A percentile compares a stretch with the other conserved stretches of the same genome.
Evolutionary conservation across 495 filamentous ascomycete species (phyloP).

Genomic region (Podospora anserina): DNA sequence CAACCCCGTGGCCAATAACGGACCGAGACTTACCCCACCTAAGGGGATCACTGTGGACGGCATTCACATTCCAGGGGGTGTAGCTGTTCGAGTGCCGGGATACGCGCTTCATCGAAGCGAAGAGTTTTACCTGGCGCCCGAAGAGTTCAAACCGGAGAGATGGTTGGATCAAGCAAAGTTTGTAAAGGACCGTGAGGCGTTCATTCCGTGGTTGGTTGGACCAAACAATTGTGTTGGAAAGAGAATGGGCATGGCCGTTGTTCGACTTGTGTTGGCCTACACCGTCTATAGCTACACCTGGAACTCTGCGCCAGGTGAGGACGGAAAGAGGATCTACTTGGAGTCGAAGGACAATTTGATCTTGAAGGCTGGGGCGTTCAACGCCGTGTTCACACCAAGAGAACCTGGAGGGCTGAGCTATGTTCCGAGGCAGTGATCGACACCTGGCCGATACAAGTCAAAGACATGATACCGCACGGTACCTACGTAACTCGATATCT

Average conservation of each 20-base stretch:
- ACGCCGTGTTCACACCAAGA: slow-evolving; percentile 19
- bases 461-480: too few species aligned
- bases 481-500: too few species aligned
- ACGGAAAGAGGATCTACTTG: slow-evolving; percentile 20
- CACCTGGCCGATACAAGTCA: too few species aligned
- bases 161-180: slow-evolving; percentile 47
- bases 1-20: slow-evolving; percentile 47
- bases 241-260: slow-evolving; percentile 30
- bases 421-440: too few species aligned
- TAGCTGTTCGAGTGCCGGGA: slow-evolving; percentile 41
- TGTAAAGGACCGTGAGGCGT: slow-evolving; percentile 45
- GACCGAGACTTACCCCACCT: slow-evolving; percentile 43
- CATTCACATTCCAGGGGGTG: slow-evolving; percentile 42
- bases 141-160: slow-evolving; percentile 46
- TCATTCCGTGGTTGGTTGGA: slow-evolving; percentile 48
- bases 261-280: slow-evolving; percentile 28
- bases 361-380: slow-evolving; percentile 18
- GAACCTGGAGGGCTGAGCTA: background rate
- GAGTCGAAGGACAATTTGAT: slow-evolving; percentile 19
- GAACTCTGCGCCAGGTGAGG: slow-evolving; percentile 22
- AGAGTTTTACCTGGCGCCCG: slow-evolving; percentile 1
- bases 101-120: slow-evolving; percentile 37
- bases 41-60: slow-evolving; percentile 49
- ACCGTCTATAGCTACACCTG: slow-evolving; percentile 20
- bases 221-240: slow-evolving; percentile 33